Evolutionary conservation across 768 basidiomycete species (phyloP).

Genomic region (Podaxis pistillaris): DNA sequence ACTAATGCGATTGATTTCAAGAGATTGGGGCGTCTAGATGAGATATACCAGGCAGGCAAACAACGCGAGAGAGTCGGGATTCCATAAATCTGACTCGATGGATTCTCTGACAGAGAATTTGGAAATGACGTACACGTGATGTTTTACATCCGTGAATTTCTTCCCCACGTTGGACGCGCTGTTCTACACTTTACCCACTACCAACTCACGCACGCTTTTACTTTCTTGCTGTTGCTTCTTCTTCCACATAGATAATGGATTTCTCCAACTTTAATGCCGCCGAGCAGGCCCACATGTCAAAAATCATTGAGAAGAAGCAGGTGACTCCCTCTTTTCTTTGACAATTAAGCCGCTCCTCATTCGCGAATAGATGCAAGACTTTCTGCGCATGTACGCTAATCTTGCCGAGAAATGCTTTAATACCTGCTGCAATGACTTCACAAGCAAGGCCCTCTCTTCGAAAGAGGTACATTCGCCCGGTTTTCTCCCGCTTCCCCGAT

Average conservation of each 20-base stretch:
- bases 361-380: constrained; percentile 88
- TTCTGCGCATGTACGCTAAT: constrained; percentile 90
- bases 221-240: constrained; percentile 16
- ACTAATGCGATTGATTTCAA: neutral
- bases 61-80: neutral
- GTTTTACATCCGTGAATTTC: constrained; percentile 7
- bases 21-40: neutral
- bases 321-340: constrained; percentile 35
- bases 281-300: constrained; percentile 96
- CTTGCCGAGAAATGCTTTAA: constrained; percentile 97
- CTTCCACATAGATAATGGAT: constrained; percentile 59
- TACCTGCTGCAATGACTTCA: constrained; percentile 94
- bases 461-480: constrained; percentile 68
- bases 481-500: neutral
- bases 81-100: constrained; percentile 6
- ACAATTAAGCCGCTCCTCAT: constrained; percentile 2
- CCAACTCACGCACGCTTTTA: constrained; percentile 2
- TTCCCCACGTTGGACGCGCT: constrained; percentile 4
- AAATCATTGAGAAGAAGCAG: constrained; percentile 96
- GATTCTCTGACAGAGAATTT: neutral
- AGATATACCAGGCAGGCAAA: neutral
- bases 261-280: constrained; percentile 86
- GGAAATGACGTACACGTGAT: constrained; percentile 23
- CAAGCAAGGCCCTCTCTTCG: constrained; percentile 86
- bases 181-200: neutral